Percentiles rank a stretch among this genome's conserved stretches.
Conservation (phyloP, 768 basidiomycete genomes). For the Mycena maculata region DNA sequence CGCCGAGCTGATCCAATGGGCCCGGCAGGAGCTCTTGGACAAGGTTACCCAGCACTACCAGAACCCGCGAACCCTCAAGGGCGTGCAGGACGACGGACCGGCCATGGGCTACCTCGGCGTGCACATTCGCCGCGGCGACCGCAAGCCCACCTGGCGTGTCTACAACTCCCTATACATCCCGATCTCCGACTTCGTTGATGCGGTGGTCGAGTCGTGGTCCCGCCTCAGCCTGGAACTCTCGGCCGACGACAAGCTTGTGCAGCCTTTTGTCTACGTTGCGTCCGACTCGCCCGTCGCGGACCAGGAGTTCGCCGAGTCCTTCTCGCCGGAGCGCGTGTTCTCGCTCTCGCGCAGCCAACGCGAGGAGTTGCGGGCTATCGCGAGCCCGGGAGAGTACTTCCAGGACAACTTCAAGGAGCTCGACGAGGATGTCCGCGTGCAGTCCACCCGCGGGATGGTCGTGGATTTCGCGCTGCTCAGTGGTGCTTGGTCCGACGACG, state of each 20-base stretch:
- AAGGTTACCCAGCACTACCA: constrained; percentile 30
- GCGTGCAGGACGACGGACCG: constrained; percentile 2
- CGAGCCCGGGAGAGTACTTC: constrained; percentile 64
- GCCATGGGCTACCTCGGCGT: constrained; percentile 59
- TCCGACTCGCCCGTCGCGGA: constrained; percentile 66
- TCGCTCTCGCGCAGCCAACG: constrained; percentile 57
- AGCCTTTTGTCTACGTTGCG: constrained; percentile 65
- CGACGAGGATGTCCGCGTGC: constrained; percentile 52
- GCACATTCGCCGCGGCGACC: constrained; percentile 75
- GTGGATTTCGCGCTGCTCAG: constrained; percentile 76
- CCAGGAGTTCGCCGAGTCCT: constrained; percentile 55
- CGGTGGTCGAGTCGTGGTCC: constrained; percentile 55
- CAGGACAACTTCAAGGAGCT: constrained; percentile 63
- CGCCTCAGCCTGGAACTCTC: constrained; percentile 42
- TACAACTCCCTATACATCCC: constrained; percentile 62
- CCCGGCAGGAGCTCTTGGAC: constrained; percentile 58
- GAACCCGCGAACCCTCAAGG: constrained; percentile 26
- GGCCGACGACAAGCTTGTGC: constrained; percentile 32
- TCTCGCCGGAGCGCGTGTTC: constrained; percentile 53
- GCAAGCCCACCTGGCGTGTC: constrained; percentile 56
- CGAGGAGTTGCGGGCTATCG: constrained; percentile 57
- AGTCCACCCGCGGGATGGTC: constrained; percentile 71
- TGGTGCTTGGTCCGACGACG: constrained; percentile 66
- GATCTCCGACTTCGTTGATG: constrained; percentile 58
- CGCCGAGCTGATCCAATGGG: constrained; percentile 58